Evolutionary conservation across 2,329 filamentous ascomycete genomes (phyloP), one percentile per base, ranked within the genome.

Genomic region (Metarhizium robertsii): DNA sequence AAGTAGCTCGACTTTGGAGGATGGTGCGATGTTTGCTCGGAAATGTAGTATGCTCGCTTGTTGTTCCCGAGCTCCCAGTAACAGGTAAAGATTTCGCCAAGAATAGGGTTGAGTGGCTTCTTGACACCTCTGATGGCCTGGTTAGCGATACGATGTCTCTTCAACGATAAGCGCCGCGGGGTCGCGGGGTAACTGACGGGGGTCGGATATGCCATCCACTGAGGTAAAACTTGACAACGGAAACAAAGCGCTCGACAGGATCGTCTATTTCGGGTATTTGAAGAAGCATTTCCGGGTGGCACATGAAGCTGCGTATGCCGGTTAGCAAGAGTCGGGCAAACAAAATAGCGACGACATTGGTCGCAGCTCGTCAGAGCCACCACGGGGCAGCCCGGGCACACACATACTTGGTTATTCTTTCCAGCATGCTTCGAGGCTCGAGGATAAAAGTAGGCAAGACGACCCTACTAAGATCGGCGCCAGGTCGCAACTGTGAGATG

Each of bases 161-260:
- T 7, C 18, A n/a, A 36, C 10, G n/a, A 30, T 36, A 30, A 20
- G 13, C 10, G 47, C 20, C 16, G 32, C 53, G 14, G 40, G 55
- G 34, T 25, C 25, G 25, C 25, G 25, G 25, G 25, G 25, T 18
- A 40, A 79, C 88, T 67, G 81, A 95, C 90, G 91, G 88, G 67
- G 94, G 94, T 72, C 92, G 94, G 69, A 99, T 96, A 71, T 99
- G 94, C 94, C 94, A 99, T 65, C 94, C 94, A 71, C 91, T 96
- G 48, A 99, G 78, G 72, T 99, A 99, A 72, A 99, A 99, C 73
- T 95, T 96, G 68, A 96, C 90, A 52, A 99, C 94, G 14, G 91
- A 89, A 34, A 97, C 85, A 67, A 99, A 99, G 69, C 94, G 84
- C 66, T 92, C 78, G 55, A 90, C 77, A 1, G 94, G 92, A 66